These are phyloP conservation scores for Aspergillus novoparasiticus DNA, from an alignment of 2,329 filamentous ascomycete species.

Conservation along the genomic window DNA sequence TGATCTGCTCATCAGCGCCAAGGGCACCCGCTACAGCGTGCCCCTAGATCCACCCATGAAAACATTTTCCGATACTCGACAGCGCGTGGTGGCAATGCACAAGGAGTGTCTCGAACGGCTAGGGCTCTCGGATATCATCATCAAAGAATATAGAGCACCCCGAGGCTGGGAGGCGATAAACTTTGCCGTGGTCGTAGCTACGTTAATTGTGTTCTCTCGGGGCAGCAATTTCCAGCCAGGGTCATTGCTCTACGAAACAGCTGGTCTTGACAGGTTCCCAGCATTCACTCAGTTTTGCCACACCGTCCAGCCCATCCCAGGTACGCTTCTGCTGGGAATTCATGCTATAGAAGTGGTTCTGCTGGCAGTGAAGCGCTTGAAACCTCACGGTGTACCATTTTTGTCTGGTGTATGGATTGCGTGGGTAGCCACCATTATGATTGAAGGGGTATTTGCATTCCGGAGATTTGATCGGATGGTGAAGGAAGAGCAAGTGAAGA, in stretches of 20 bases:
- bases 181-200: conserved; percentile 58
- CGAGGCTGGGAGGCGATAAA: conserved; percentile 56
- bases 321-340: conserved; percentile 61
- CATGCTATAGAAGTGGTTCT: conserved; percentile 66
- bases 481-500: conserved; percentile 41
- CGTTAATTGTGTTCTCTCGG: conserved; percentile 55
- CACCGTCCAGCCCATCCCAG: conserved; percentile 61
- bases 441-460: conserved; percentile 57
- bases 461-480: conserved; percentile 50
- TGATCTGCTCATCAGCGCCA: conserved; percentile 63
- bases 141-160: conserved; percentile 57
- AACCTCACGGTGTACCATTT: conserved; percentile 54
- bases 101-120: conserved; percentile 61
- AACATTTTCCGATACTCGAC: conserved; percentile 68
- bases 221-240: conserved; percentile 58
- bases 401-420: conserved; percentile 54
- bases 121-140: conserved; percentile 59
- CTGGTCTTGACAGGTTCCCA: conserved; percentile 57
- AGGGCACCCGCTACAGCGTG: conserved; percentile 53
- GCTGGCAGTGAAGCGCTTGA: conserved; percentile 51
- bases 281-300: conserved; percentile 61
- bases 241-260: conserved; percentile 50
- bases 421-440: conserved; percentile 55
- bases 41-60: conserved; percentile 70
- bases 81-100: conserved; percentile 74